Evolutionary conservation across 1,284 basidiomycete genomes (phyloP).

Genomic region (Tausonia pullulans): DNA sequence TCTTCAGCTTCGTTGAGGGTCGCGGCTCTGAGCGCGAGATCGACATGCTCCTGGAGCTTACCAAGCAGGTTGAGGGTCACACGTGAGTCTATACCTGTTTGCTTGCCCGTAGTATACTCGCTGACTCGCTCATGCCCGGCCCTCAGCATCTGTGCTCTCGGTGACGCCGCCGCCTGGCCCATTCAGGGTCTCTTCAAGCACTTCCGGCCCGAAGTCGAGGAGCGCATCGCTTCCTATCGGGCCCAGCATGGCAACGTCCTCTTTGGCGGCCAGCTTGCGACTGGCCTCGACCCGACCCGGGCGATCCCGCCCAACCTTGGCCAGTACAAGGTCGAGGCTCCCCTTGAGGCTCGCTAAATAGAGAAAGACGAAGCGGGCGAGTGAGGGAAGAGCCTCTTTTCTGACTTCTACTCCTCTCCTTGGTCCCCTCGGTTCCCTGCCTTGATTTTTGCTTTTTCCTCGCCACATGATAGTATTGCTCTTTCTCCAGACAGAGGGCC

Average conservation of each 20-base stretch:
- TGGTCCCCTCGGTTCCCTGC: too few relatives aligned
- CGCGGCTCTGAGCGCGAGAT: slow-evolving; percentile 86
- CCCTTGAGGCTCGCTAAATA: neutral
- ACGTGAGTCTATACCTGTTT: slow-evolving; percentile 35
- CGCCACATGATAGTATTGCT: too few relatives aligned
- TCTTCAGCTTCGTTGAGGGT: slow-evolving; percentile 58
- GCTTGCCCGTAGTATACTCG: neutral
- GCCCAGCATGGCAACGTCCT: slow-evolving; percentile 69
- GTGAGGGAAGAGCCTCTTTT: too few relatives aligned
- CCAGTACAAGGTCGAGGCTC: slow-evolving; percentile 10
- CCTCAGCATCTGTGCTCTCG: slow-evolving; percentile 70
- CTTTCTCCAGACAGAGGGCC: too few relatives aligned
- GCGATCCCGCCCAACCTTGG: slow-evolving; percentile 77
- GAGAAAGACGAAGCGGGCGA: too few relatives aligned
- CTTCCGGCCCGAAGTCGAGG: slow-evolving; percentile 86
- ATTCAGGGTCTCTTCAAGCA: slow-evolving; percentile 93
- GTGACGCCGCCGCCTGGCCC: slow-evolving; percentile 97
- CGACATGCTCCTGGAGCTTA: slow-evolving; percentile 89
- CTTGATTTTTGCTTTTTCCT: too few relatives aligned
- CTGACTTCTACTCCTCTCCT: too few relatives aligned
- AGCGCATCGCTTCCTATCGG: slow-evolving; percentile 69
- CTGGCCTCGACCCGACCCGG: slow-evolving; percentile 56
- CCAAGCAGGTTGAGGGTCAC: slow-evolving; percentile 91
- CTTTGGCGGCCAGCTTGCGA: slow-evolving; percentile 72
- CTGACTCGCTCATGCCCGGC: slow-evolving; percentile 22